These are phyloP conservation scores for Plectosphaerella plurivora DNA, from an alignment of 2,329 filamentous ascomycete genomes.

Conservation along the genomic window DNA sequence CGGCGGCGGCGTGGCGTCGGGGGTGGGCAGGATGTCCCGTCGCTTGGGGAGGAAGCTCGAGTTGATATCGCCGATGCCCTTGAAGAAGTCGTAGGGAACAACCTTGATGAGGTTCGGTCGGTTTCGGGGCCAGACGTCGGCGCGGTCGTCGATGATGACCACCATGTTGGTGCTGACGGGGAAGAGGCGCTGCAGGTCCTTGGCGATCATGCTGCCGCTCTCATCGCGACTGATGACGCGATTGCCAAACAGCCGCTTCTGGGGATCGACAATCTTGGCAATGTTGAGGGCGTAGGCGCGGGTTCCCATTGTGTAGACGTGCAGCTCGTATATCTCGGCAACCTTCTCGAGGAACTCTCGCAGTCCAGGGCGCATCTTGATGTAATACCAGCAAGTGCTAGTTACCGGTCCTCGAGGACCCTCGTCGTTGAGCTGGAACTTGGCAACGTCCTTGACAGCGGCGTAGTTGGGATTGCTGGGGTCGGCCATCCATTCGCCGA, in stretches of 20 bases:
- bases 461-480: conserved; percentile 84
- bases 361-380: conserved; percentile 90
- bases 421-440: conserved; percentile 87
- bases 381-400: conserved; percentile 86
- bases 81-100: conserved; percentile 93
- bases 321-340: conserved; percentile 81
- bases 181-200: conserved; percentile 86
- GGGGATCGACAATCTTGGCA: conserved; percentile 86
- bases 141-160: conserved; percentile 95
- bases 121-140: conserved; percentile 92
- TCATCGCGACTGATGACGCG: conserved; percentile 95
- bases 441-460: conserved; percentile 81
- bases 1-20: not conserved
- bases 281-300: conserved; percentile 93
- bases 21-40: conserved; percentile 41
- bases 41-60: conserved; percentile 90
- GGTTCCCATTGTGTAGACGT: conserved; percentile 99
- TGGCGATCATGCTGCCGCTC: conserved; percentile 87
- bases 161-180: conserved; percentile 99
- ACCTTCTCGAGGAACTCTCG: conserved; percentile 74
- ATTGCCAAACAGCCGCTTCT: conserved; percentile 85
- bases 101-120: conserved; percentile 92
- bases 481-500: conserved; percentile 93
- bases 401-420: conserved; percentile 63
- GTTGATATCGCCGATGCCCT: conserved; percentile 97